Conservation (phyloP, 805 yeast species). For the Suhomyces sp. region DNA sequence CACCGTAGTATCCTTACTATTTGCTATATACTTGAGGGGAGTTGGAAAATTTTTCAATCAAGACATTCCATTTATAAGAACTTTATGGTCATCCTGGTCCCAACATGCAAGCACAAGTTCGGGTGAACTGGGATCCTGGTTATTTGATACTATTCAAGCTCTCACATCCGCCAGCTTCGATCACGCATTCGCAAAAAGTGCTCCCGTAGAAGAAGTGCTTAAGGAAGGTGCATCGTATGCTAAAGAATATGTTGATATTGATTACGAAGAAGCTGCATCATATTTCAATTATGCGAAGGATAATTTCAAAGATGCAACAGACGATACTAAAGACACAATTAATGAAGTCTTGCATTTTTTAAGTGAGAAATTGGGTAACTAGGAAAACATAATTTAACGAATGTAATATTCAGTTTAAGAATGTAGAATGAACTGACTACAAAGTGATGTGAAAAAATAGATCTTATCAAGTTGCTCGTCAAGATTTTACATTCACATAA, state of each 20-base stretch:
- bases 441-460: no score
- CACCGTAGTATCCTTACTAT: constrained; percentile 12
- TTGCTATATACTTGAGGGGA: constrained; percentile 24
- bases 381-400: no score
- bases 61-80: constrained; percentile 13
- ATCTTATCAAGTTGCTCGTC: no score
- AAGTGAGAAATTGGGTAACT: no score
- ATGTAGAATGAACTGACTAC: no score
- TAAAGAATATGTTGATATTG: neutral
- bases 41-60: constrained; percentile 18
- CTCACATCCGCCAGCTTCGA: neutral
- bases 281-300: constrained; percentile 11
- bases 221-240: constrained; percentile 1
- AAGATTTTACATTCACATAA: no score
- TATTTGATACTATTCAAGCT: neutral
- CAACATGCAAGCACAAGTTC: no score
- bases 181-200: neutral
- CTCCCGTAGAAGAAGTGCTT: neutral
- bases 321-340: constrained; percentile 1
- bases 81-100: constrained; percentile 1
- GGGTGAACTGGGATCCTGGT: neutral
- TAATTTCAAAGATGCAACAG: constrained; percentile 2
- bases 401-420: no score
- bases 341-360: constrained; percentile 1
- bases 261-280: constrained; percentile 4